Percentiles rank a stretch among this genome's conserved stretches.
These are phyloP conservation scores for Ilyonectria destructans DNA, from an alignment of 2,329 filamentous ascomycete species.

Conservation along the genomic window DNA sequence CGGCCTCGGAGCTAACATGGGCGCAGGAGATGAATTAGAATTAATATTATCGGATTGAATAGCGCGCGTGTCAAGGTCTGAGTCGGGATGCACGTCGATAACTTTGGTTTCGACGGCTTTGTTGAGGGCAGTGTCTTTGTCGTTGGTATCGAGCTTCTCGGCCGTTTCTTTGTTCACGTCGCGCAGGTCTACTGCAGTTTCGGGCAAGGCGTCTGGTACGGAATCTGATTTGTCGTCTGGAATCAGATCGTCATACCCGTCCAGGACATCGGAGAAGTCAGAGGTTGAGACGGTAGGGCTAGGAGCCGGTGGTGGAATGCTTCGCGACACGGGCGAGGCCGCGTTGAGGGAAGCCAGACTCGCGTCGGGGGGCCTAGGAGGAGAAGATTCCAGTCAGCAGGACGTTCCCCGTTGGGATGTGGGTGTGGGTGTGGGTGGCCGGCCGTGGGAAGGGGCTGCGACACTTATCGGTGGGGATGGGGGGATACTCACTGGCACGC, in stretches of 20 bases:
- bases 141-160: constrained; percentile 41
- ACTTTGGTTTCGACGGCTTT: constrained; percentile 33
- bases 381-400: constrained; percentile 50
- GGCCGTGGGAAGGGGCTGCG: constrained; percentile 26
- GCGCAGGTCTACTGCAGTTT: constrained; percentile 46
- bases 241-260: constrained; percentile 63
- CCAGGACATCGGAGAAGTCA: constrained; percentile 58
- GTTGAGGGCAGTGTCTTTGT: constrained; percentile 44
- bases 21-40: constrained; percentile 60
- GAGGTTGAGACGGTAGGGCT: constrained; percentile 64
- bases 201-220: constrained; percentile 46
- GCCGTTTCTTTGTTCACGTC: constrained; percentile 48
- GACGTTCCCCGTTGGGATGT: constrained; percentile 28
- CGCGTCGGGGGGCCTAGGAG: constrained; percentile 46
- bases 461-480: constrained; percentile 14
- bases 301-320: constrained; percentile 58
- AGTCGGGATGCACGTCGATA: constrained; percentile 25
- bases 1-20: constrained; percentile 66
- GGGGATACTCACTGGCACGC: constrained; percentile 49
- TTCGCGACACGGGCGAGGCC: constrained; percentile 51
- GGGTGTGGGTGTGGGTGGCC: constrained; percentile 3
- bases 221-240: constrained; percentile 54
- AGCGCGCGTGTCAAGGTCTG: constrained; percentile 47
- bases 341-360: constrained; percentile 46
- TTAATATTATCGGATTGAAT: constrained; percentile 55